Base-by-base conservation (phyloP, 192 early-diverging fungal genomes). In the Rhizoclosmatium globosum region DNA sequence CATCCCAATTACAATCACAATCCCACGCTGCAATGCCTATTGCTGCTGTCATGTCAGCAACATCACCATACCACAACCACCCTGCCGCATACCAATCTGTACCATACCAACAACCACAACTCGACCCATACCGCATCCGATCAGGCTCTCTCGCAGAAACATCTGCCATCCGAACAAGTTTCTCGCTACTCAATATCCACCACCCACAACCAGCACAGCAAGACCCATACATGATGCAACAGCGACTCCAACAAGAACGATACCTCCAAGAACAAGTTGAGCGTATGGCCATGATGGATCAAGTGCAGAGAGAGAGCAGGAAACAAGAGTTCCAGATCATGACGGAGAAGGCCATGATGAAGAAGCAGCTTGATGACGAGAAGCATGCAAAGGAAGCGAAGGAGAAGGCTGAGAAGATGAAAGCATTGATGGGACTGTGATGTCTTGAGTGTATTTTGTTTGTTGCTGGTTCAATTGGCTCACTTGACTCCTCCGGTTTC, bases 401-500 rank as follows among this genome's bases (percentile, higher is more conserved):
- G 21, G 60, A 62, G 23, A 62, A 62, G 23, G 60, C 60, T 19
- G 60, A 62, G 7, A 23, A 21, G 38, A 62, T 62, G 60, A 62
- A 62, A 21, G 60, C 60, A 7, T 21, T 62, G 60, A 62, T 62
- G 60, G 60, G 60, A 39, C 38, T 62, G 15, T 62, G 21, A 17
- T 53, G 50, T 53, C 9, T 53, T 53, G 50, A 53, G 50, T 53
- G 17, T 53, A 13, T 53, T 53, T 53, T 7, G 17, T 7, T 53
- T 17, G 17, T 53, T 53, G 31, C 31, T 31, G 31, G 31, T 31
- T 31, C 31, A 31, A 31, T 31, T 31, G 31, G 31, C 31, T 31
- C 31, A 31, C 31, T 31, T 31, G 31, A 31, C 31, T 31, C 31
- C 31, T 31, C 31, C 0, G 0, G 31, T 31, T 31, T 31, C 31